Percentiles rank a stretch among this genome's conserved stretches.
phyloP scores from a whole-genome alignment of 768 basidiomycete species.

The Leucogyrophana mollusca region DNA sequence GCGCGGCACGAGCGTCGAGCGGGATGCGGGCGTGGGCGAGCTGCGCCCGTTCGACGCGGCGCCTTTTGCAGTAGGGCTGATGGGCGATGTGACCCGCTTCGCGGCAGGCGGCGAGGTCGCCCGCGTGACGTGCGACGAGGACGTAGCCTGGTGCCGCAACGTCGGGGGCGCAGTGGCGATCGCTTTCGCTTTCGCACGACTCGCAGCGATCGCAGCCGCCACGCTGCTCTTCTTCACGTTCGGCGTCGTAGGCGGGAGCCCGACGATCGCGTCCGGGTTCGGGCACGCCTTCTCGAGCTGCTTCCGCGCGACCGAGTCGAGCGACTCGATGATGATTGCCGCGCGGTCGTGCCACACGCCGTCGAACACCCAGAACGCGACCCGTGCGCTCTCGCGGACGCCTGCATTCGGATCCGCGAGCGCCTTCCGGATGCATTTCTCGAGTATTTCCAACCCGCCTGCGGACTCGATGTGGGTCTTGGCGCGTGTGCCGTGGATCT shows the following conservation, averaged over 20 bases:
- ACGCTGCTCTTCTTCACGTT: slow-evolving; percentile 75
- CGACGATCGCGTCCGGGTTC: slow-evolving; percentile 41
- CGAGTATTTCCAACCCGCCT: slow-evolving; percentile 69
- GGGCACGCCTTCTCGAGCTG: slow-evolving; percentile 88
- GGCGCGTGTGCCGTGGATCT: slow-evolving; percentile 63
- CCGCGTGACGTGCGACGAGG: slow-evolving; percentile 54
- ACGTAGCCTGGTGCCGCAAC: slow-evolving; percentile 80
- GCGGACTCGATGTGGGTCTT: slow-evolving; percentile 66
- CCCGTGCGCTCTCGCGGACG: slow-evolving; percentile 72
- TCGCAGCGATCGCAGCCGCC: slow-evolving; percentile 86
- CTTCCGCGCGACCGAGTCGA: slow-evolving; percentile 72
- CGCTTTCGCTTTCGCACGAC: slow-evolving; percentile 82
- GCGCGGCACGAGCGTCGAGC: slow-evolving; percentile 49
- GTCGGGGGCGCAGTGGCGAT: slow-evolving; percentile 81
- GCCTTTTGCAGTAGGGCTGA: slow-evolving; percentile 35
- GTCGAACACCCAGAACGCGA: slow-evolving; percentile 79
- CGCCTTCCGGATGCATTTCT: slow-evolving; percentile 70
- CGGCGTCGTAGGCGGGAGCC: slow-evolving; percentile 50
- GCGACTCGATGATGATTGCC: slow-evolving; percentile 53
- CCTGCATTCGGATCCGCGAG: slow-evolving; percentile 77
- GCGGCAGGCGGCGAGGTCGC: slow-evolving; percentile 39
- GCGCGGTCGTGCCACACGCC: slow-evolving; percentile 73
- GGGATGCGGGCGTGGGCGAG: slow-evolving; percentile 35
- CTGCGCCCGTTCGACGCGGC: slow-evolving; percentile 37
- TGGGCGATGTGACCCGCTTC: slow-evolving; percentile 38